Evolutionary conservation across 768 basidiomycete species (phyloP).

Genomic region (Tubosaeta brunneosetosa): DNA sequence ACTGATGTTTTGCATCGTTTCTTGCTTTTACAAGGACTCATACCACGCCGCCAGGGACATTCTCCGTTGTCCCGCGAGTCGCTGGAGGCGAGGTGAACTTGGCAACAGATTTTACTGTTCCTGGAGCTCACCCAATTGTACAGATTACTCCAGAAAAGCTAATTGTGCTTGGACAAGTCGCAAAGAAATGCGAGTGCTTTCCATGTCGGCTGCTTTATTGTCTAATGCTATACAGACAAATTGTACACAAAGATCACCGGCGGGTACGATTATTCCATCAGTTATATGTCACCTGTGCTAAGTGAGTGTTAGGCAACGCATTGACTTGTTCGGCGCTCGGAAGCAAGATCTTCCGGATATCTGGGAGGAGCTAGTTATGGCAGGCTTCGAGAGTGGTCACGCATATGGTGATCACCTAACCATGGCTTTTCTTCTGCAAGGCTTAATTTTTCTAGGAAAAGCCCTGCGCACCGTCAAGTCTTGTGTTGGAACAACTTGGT

Average conservation of each 20-base stretch:
- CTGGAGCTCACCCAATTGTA: not conserved
- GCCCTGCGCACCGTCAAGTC: constrained; percentile 70
- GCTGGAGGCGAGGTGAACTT: constrained; percentile 57
- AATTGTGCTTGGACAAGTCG: constrained; percentile 59
- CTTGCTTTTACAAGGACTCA: not conserved
- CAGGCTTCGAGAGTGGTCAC: constrained; percentile 74
- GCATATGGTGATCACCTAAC: constrained; percentile 52
- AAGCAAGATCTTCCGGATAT: constrained; percentile 68
- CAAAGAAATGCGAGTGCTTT: constrained; percentile 48
- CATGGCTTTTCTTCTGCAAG: not conserved
- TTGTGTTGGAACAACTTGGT: constrained; percentile 71
- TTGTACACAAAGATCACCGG: constrained; percentile 63
- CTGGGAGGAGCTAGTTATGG: constrained; percentile 56
- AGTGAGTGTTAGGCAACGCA: constrained; percentile 42
- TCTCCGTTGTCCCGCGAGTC: constrained; percentile 67
- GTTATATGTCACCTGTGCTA: not conserved
- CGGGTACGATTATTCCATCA: constrained; percentile 18
- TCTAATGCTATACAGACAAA: constrained; percentile 27
- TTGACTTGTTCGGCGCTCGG: constrained; percentile 68
- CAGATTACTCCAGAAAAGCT: constrained; percentile 60
- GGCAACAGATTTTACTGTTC: not conserved
- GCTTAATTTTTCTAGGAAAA: constrained; percentile 24
- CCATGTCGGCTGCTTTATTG: not conserved
- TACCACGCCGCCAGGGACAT: constrained; percentile 40
- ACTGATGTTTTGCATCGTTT: not conserved